Base-by-base conservation (phyloP, 768 basidiomycete genomes). In the Steccherinum ochraceum region DNA sequence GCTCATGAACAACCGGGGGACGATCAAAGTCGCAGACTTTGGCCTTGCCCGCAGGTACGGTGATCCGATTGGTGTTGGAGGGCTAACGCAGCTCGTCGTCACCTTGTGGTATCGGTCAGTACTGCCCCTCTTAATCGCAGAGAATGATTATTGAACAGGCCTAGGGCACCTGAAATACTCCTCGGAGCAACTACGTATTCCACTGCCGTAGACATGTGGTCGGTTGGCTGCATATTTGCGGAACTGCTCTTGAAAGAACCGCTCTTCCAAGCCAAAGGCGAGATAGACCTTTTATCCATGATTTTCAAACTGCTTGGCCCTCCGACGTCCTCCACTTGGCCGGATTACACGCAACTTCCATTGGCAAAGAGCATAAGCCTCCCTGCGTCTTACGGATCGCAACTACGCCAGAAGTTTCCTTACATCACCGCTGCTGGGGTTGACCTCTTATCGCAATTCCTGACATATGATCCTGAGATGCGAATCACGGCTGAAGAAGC, bases 11-110 rank as follows among this genome's bases (percentile, higher is more conserved):
- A 99, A 99, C 64, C 84, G 96, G 5, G 96, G 96, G 1, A 94
- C 89, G 30, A 94, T 99, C 70, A 98, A 98, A 63, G 93, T 99
- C 4, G 96, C 96, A 12, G 96, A 99, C 67, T 99, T 98, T 65
- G 96, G 96, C 4, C 80, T 98, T 24, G 96, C 96, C 13, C 74
- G 96, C 60, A 82, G 93, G 48, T 99, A 92, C 63, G 96, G 96
- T 16, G 96, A 98, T 66, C 96, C 96, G 10, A 79, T 97, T 11
- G 94, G 95, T 19, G 84, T 93, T 4, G 90, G 91, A n/a, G 93
- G 94, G 24, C 83, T 99, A 80, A 99, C 96, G 3, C 96, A 97
- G 62, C 78, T 99, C 13, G 96, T 99, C 2, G 96, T 99, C 12
- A 99, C 96, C 1, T 74, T 99, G 24, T 99, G 96, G 96, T 99